phyloP scores from a whole-genome alignment of 2,329 filamentous ascomycete genomes.

The Diaporthe sp. region DNA sequence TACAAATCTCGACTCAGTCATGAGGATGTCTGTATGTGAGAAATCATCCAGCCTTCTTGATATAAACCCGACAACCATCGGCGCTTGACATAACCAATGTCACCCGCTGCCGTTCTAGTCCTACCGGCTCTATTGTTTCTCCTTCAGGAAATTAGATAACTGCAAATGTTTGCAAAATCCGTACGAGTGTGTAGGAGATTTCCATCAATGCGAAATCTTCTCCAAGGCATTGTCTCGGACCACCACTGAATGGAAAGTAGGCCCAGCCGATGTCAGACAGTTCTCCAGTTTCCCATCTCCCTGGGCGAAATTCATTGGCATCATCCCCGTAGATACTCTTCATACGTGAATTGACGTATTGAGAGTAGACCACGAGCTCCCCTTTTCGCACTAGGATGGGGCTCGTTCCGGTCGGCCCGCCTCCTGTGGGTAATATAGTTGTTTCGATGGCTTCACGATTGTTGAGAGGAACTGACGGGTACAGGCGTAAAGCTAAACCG shows the following conservation, averaged over 20 bases:
- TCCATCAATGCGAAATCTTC: conserved; percentile 46
- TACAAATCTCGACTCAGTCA: too few relatives aligned
- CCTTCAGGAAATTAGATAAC: conserved; percentile 34
- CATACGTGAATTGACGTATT: conserved; percentile 45
- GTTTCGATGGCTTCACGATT: conserved; percentile 42
- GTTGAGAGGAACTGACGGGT: conserved; percentile 48
- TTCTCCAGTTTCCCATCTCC: conserved; percentile 48
- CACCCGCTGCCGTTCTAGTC: conserved; percentile 37
- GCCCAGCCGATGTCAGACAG: conserved; percentile 43
- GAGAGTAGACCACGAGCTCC: conserved; percentile 41
- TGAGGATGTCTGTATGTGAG: too few relatives aligned
- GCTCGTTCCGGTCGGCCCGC: conserved; percentile 45
- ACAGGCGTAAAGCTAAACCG: conserved; percentile 43
- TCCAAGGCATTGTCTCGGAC: conserved; percentile 48
- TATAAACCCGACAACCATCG: not conserved
- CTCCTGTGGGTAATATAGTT: conserved; percentile 48
- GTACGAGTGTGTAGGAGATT: conserved; percentile 36
- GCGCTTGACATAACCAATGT: conserved; percentile 34
- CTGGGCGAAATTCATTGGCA: conserved; percentile 47
- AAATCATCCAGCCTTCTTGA: not conserved
- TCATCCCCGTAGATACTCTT: conserved; percentile 49
- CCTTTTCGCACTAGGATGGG: conserved; percentile 46
- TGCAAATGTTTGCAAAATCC: conserved; percentile 34
- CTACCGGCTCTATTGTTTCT: conserved; percentile 35
- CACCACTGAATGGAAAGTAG: conserved; percentile 50